Base-by-base conservation (phyloP, 2,329 filamentous ascomycete genomes). In the Fusarium virguliforme region DNA sequence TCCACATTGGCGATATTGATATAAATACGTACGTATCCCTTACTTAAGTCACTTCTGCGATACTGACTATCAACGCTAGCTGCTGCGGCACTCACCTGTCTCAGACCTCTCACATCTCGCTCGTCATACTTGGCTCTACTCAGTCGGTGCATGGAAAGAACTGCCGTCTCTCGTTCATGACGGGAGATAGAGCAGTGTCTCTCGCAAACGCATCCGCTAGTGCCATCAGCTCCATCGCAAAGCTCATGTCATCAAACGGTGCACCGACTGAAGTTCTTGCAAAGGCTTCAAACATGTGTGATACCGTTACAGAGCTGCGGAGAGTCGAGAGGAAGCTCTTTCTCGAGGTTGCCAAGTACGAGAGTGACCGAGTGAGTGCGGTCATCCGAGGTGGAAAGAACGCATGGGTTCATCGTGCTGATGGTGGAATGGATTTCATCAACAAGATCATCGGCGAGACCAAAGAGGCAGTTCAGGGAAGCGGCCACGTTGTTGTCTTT, bases 81-180 rank as follows among this genome's bases (percentile, higher is more conserved):
- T 79, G 78, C 50, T 79, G 78, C 4, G 78, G 78, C 4, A 79
- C 78, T 4, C 78, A 79, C 15, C 67, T 79, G 0, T 67, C 73
- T 0, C 76, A 79, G 41, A 79, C 78, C 3, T 79, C 78, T 0
- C 78, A 79, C 48, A 73, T 79, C 6, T 69, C 71, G 1, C 77
- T 79, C 12, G 70, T 79, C 13, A 62, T 79, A 0, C 61, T 79
- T 3, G 76, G 76, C 3, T 68, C 73, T 8, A 76, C 73, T 1
- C 76, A 79, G 10, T 70, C 75, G 1, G 75, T 79, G 0, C 78
- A 79, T 4, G 76, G 76, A 0, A 79, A 75, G n/a, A 79, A 79
- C 53, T 78, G 71, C 2, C 77, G 78, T 1, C 60, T 79, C 1
- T 79, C 73, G 4, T 79, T 79, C 48, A 75, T 76, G 1, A 65